Evolutionary conservation across 805 yeast genomes (phyloP).

Genomic region (Jamesozyma hellenica): DNA sequence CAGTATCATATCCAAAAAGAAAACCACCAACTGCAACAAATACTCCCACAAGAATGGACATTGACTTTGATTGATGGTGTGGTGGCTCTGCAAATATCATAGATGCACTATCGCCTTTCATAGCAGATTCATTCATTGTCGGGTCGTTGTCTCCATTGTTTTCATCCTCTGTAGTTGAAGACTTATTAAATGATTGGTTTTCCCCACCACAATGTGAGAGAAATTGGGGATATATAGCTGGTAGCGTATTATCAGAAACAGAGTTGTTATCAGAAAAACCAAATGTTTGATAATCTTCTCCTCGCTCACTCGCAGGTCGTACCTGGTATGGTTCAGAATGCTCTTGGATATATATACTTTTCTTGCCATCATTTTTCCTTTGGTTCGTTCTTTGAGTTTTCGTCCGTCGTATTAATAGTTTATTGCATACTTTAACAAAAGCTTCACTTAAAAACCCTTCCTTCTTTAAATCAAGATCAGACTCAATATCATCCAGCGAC

Average conservation of each 20-base stretch:
- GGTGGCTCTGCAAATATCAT: constrained; percentile 25
- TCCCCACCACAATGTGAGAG: too few relatives aligned
- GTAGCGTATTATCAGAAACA: not conserved
- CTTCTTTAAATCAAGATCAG: constrained; percentile 1
- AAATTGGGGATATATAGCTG: not conserved
- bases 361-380: too few relatives aligned
- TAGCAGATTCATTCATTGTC: too few relatives aligned
- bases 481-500: not conserved
- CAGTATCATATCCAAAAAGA: constrained; percentile 84
- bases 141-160: too few relatives aligned
- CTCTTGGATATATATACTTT: too few relatives aligned
- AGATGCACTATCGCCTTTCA: constrained; percentile 10
- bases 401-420: constrained; percentile 1
- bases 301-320: too few relatives aligned
- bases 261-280: too few relatives aligned
- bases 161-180: too few relatives aligned
- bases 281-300: too few relatives aligned
- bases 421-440: constrained; percentile 2
- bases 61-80: constrained; percentile 39
- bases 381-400: not conserved
- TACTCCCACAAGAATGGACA: constrained; percentile 65
- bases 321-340: too few relatives aligned
- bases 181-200: too few relatives aligned
- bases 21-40: constrained; percentile 90
- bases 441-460: constrained; percentile 4